Percentiles rank a stretch among this genome's conserved stretches.
These are phyloP conservation scores for Myriosclerotinia curreyana DNA, from an alignment of 2,329 filamentous ascomycete species.

Conservation along the genomic window DNA sequence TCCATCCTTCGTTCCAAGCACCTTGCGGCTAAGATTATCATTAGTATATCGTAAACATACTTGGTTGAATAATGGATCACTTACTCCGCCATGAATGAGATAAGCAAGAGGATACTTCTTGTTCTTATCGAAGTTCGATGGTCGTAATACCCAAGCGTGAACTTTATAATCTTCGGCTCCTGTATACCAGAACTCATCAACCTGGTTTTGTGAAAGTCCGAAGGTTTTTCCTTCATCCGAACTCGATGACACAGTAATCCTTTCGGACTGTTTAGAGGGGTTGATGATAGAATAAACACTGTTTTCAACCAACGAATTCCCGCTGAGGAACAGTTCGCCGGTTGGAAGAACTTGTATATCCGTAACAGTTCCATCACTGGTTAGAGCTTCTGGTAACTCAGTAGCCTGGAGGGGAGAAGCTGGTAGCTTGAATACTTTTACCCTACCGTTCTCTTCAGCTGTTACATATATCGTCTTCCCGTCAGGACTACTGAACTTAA, in stretches of 20 bases:
- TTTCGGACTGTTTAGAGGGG: constrained; percentile 43
- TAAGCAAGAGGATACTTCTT: constrained; percentile 79
- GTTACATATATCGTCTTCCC: constrained; percentile 67
- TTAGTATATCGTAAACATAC: background rate
- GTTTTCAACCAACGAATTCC: constrained; percentile 69
- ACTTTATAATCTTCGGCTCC: constrained; percentile 62
- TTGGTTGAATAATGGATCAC: background rate
- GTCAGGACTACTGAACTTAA: constrained; percentile 54
- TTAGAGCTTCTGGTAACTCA: constrained; percentile 50
- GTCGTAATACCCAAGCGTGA: constrained; percentile 63
- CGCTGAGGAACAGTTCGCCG: constrained; percentile 59
- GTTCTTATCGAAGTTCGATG: constrained; percentile 60
- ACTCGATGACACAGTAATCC: constrained; percentile 56
- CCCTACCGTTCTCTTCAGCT: constrained; percentile 66
- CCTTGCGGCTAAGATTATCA: constrained; percentile 34
- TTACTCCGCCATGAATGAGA: constrained; percentile 71
- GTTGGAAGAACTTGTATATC: constrained; percentile 52
- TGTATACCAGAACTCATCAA: constrained; percentile 66
- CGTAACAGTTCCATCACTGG: constrained; percentile 52
- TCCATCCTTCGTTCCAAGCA: constrained; percentile 43
- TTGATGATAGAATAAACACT: constrained; percentile 59
- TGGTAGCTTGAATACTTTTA: constrained; percentile 60
- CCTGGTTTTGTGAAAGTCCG: constrained; percentile 61
- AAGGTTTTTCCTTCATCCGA: constrained; percentile 64
- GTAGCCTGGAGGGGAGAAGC: constrained; percentile 50